Percentiles rank a stretch among this genome's conserved stretches.
Conservation (phyloP, 768 basidiomycete genomes). For the Stropharia rugosoannulata region DNA sequence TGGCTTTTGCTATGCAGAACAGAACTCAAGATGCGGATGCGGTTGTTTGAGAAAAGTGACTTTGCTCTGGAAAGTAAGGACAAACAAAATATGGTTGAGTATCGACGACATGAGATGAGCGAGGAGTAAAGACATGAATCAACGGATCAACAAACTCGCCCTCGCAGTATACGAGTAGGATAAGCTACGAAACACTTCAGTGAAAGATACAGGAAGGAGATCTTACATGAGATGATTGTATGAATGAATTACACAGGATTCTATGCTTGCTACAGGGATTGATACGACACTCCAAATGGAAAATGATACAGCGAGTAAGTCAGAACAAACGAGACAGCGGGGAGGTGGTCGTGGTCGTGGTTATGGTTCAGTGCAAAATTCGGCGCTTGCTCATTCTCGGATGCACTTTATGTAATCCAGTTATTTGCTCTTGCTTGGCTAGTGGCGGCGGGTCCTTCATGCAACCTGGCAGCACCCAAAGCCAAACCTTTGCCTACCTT, state of each 20-base stretch:
- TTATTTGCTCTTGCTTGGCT: conserved; percentile 18
- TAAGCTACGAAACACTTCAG: conserved; percentile 23
- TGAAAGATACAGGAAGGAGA: conserved; percentile 23
- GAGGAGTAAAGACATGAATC: conserved; percentile 18
- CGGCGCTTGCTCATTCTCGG: neutral
- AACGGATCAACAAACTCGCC: conserved; percentile 12
- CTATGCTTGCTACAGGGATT: conserved; percentile 14
- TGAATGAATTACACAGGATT: conserved; percentile 22
- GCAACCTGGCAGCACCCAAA: no score
- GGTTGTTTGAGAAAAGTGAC: conserved; percentile 19
- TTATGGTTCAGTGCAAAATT: conserved; percentile 20
- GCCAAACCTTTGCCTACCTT: no score
- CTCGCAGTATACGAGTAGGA: conserved; percentile 6
- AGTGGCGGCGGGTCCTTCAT: conserved; percentile 5
- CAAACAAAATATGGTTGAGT: conserved; percentile 40
- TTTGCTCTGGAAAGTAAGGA: conserved; percentile 33
- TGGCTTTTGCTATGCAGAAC: conserved; percentile 1
- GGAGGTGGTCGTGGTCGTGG: conserved; percentile 8
- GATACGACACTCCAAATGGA: conserved; percentile 6
- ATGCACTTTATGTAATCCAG: neutral
- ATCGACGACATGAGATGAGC: conserved; percentile 36
- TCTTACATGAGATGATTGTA: conserved; percentile 34
- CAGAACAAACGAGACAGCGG: conserved; percentile 8
- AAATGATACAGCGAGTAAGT: conserved; percentile 14
- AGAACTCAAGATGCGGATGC: conserved; percentile 18